phyloP scores from a whole-genome alignment of 2,329 filamentous ascomycete genomes.

The Pestalotiopsis sp. region DNA sequence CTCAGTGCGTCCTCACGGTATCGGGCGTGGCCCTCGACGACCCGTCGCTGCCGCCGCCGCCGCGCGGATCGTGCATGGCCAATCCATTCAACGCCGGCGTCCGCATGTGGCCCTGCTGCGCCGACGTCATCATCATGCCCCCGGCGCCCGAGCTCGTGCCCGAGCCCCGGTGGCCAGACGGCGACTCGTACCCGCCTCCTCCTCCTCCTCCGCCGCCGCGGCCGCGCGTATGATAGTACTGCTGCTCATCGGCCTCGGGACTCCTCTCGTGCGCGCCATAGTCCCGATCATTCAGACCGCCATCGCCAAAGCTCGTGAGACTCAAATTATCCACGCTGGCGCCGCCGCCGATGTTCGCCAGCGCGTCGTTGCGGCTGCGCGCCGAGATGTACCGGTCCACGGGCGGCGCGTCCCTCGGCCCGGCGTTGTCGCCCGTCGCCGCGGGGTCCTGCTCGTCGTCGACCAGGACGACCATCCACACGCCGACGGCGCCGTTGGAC shows the following conservation, averaged over 20 bases:
- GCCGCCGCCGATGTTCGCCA: background rate
- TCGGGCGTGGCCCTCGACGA: background rate
- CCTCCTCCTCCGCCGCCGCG: background rate
- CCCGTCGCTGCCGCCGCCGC: background rate
- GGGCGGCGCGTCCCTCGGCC: conserved; percentile 25
- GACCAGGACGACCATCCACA: conserved; percentile 78
- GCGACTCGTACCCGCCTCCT: background rate
- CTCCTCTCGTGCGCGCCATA: background rate
- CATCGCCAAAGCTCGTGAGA: conserved; percentile 18
- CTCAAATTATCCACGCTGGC: conserved; percentile 21
- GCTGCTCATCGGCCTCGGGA: background rate
- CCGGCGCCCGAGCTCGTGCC: background rate
- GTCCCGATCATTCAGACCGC: background rate
- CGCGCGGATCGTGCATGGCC: background rate
- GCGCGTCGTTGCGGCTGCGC: background rate
- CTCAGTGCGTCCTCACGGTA: conserved; percentile 5
- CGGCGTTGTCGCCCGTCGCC: conserved; percentile 5
- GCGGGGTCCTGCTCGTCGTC: conserved; percentile 55
- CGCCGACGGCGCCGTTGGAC: conserved; percentile 67
- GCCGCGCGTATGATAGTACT: background rate
- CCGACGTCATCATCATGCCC: no score
- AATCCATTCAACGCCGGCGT: conserved; percentile 1
- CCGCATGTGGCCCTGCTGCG: background rate
- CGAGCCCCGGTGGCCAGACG: background rate
- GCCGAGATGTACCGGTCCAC: conserved; percentile 21